These are phyloP conservation scores for Mycena filopes DNA, from an alignment of 768 basidiomycete species.

Conservation along the genomic window DNA sequence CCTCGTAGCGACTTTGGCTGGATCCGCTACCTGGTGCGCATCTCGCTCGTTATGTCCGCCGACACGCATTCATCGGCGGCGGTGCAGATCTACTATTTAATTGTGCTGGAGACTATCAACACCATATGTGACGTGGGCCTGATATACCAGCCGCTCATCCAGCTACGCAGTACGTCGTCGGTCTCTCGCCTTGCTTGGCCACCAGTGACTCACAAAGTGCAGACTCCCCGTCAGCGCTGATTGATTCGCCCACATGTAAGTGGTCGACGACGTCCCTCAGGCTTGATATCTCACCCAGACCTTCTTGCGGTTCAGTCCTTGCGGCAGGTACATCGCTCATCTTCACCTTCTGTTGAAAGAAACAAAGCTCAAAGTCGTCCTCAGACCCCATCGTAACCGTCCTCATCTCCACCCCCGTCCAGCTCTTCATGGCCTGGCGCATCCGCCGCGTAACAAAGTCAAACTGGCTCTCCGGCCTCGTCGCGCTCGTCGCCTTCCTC, in stretches of 20 bases:
- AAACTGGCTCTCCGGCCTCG: constrained; percentile 15
- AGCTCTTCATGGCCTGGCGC: constrained; percentile 34
- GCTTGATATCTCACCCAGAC: neutral
- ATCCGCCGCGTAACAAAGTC: constrained; percentile 23
- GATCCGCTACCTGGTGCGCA: constrained; percentile 25
- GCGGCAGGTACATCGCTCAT: constrained; percentile 18
- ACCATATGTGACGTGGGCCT: constrained; percentile 25
- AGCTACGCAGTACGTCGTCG: constrained; percentile 12
- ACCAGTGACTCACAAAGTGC: neutral
- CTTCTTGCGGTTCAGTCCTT: constrained; percentile 4
- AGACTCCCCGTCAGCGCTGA: neutral
- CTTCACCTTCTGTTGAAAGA: neutral
- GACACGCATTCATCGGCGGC: no score
- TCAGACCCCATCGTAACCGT: constrained; percentile 32
- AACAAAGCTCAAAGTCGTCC: neutral
- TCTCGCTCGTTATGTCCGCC: neutral
- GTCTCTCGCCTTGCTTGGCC: neutral
- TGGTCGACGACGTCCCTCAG: neutral
- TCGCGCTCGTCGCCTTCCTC: constrained; percentile 20
- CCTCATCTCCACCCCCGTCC: constrained; percentile 27
- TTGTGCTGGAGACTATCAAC: constrained; percentile 27
- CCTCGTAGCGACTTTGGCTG: constrained; percentile 13
- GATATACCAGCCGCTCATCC: constrained; percentile 32
- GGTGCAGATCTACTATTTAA: constrained; percentile 28
- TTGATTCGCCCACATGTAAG: constrained; percentile 10